phyloP scores from a whole-genome alignment of 2,329 filamentous ascomycete species.

The Fusarium sp. region DNA sequence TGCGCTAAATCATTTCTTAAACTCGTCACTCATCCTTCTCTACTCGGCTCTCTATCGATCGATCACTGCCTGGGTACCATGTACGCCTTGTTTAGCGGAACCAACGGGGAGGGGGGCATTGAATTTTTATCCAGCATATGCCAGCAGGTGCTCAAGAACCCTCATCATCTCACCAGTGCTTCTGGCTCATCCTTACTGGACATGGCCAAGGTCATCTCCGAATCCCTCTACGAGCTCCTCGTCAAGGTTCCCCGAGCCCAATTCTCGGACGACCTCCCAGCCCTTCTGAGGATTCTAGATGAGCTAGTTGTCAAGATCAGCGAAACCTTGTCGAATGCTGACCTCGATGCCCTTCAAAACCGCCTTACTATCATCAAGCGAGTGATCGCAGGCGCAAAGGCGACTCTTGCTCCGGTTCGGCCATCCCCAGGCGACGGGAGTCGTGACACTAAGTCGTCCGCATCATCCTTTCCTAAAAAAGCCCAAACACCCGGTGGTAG shows the following conservation, averaged over 20 bases:
- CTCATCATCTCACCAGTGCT: neutral
- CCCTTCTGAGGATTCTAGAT: neutral
- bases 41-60: slow-evolving; percentile 54
- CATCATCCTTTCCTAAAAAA: neutral
- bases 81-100: slow-evolving; percentile 52
- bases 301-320: neutral
- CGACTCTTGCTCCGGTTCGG: neutral
- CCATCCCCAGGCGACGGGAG: neutral
- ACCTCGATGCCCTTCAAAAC: neutral
- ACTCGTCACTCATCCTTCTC: slow-evolving; percentile 51
- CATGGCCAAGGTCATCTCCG: neutral
- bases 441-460: too few relatives aligned
- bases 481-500: slow-evolving; percentile 16
- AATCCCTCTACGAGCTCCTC: slow-evolving; percentile 13
- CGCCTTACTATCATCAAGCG: slow-evolving; percentile 9
- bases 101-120: slow-evolving; percentile 49
- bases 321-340: neutral
- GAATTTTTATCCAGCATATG: slow-evolving; percentile 36
- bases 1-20: slow-evolving; percentile 45
- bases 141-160: too few relatives aligned
- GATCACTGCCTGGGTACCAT: slow-evolving; percentile 53
- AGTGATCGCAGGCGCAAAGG: neutral
- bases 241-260: slow-evolving; percentile 4
- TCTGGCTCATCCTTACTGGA: neutral
- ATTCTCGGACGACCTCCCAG: neutral